Percentiles rank a stretch among this genome's conserved stretches.
Conservation (phyloP, 768 basidiomycete genomes). For the Artomyces pyxidatus region DNA sequence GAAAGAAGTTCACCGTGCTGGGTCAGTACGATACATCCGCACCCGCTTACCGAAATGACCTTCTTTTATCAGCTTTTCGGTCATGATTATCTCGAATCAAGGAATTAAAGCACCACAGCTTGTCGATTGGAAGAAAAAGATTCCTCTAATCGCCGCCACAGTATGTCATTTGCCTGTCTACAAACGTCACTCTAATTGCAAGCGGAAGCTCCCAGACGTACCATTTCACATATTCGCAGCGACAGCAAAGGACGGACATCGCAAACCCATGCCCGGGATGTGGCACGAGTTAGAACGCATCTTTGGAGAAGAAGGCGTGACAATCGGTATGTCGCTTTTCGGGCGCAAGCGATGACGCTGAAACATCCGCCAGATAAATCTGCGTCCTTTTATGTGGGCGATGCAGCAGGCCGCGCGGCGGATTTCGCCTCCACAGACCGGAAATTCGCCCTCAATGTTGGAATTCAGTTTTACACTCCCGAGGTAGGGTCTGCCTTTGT, state of each 20-base stretch:
- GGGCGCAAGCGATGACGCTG: not conserved
- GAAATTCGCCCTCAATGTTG: constrained; percentile 77
- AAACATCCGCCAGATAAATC: constrained; percentile 41
- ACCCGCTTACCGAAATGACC: not conserved
- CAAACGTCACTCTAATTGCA: not conserved
- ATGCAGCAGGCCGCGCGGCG: constrained; percentile 72
- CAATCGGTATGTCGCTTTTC: constrained; percentile 46
- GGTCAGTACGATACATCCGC: constrained; percentile 38
- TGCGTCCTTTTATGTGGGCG: constrained; percentile 76
- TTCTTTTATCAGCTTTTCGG: constrained; percentile 40
- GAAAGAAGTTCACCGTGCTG: constrained; percentile 45
- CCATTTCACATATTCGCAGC: constrained; percentile 81
- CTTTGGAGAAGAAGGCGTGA: constrained; percentile 45
- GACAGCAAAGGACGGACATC: constrained; percentile 58
- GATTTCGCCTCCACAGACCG: constrained; percentile 82
- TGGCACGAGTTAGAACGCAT: constrained; percentile 65
- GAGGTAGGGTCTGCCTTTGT: constrained; percentile 46
- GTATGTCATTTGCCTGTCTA: constrained; percentile 27
- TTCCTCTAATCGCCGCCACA: constrained; percentile 55
- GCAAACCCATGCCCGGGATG: constrained; percentile 88
- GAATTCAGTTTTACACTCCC: constrained; percentile 70
- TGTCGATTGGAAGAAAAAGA: constrained; percentile 70
- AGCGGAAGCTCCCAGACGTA: constrained; percentile 51
- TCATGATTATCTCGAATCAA: constrained; percentile 83
- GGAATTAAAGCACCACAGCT: constrained; percentile 38